Evolutionary conservation across 306 rosid species (phyloP).

Genomic region (Carpinus fangiana): DNA sequence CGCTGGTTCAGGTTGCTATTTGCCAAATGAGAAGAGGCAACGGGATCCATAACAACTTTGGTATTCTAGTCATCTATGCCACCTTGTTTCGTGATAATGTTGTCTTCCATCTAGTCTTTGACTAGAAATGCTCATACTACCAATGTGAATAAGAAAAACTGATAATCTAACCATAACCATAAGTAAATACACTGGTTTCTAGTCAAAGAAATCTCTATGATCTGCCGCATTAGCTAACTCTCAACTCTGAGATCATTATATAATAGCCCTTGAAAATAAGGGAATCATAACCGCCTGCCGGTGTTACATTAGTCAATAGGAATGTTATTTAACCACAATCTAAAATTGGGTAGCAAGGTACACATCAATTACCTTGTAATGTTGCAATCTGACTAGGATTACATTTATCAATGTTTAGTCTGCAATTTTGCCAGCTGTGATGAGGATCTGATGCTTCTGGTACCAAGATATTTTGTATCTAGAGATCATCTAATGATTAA

Average conservation of each 20-base stretch:
- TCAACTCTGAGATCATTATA: background rate
- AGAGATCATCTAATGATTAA: slow-evolving; percentile 23
- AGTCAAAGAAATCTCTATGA: background rate
- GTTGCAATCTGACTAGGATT: slow-evolving; percentile 49
- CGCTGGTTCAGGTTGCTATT: background rate
- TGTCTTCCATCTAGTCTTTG: background rate
- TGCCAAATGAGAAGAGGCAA: background rate
- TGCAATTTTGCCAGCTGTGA: slow-evolving; percentile 74
- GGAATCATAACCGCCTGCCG: background rate
- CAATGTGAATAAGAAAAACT: background rate
- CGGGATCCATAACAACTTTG: background rate
- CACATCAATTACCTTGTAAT: slow-evolving; percentile 61
- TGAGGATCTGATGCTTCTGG: slow-evolving; percentile 67
- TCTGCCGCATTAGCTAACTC: background rate
- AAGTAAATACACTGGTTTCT: background rate
- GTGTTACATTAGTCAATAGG: background rate
- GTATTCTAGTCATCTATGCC: background rate
- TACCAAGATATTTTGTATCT: slow-evolving; percentile 88
- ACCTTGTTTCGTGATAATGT: background rate
- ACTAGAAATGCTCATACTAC: slow-evolving; percentile 8
- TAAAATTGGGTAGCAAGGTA: background rate
- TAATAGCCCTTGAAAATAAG: background rate
- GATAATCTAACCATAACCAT: background rate
- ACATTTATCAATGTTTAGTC: slow-evolving; percentile 59
- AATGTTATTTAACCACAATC: slow-evolving; percentile 6